A percentile compares a stretch with the other conserved stretches of the same genome.
These are phyloP conservation scores for Bacterosira constricta DNA, from an alignment of 108 stramenopile species.

Conservation along the genomic window DNA sequence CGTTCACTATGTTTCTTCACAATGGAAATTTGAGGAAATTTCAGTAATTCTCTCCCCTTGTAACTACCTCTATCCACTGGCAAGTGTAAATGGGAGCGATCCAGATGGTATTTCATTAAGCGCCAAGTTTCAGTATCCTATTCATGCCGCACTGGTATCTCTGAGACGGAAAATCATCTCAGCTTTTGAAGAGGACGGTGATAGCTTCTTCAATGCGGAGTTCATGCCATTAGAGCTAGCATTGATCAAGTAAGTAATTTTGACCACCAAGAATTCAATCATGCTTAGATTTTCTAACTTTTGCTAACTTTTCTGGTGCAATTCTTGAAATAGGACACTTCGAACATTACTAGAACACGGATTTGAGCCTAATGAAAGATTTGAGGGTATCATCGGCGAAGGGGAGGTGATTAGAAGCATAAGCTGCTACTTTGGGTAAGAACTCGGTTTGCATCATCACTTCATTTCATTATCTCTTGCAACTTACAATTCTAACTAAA, in stretches of 20 bases:
- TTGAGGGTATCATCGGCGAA: slow-evolving; percentile 52
- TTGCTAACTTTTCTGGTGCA: background rate
- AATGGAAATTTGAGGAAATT: slow-evolving; percentile 58
- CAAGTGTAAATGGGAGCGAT: slow-evolving; percentile 16
- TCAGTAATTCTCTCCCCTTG: slow-evolving; percentile 47
- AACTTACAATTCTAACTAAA: background rate
- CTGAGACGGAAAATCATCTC: slow-evolving; percentile 37
- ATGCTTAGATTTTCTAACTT: background rate
- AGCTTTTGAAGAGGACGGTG: background rate
- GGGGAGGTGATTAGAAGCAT: slow-evolving; percentile 45
- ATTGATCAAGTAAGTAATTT: slow-evolving; percentile 24
- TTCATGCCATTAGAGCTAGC: slow-evolving; percentile 11
- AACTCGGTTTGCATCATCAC: background rate
- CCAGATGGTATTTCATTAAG: slow-evolving; percentile 53
- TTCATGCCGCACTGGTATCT: slow-evolving; percentile 66
- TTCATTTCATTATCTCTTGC: no score
- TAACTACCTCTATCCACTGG: slow-evolving; percentile 59
- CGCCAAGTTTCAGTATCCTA: slow-evolving; percentile 69
- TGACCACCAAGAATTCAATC: background rate
- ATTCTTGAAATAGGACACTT: slow-evolving; percentile 42
- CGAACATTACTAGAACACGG: slow-evolving; percentile 57
- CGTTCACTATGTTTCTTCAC: slow-evolving; percentile 40
- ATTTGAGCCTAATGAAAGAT: slow-evolving; percentile 83
- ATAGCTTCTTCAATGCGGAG: background rate
- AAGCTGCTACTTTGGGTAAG: slow-evolving; percentile 50